These are phyloP conservation scores for Rubroboletus satanas DNA, from an alignment of 768 basidiomycete genomes.

Conservation along the genomic window DNA sequence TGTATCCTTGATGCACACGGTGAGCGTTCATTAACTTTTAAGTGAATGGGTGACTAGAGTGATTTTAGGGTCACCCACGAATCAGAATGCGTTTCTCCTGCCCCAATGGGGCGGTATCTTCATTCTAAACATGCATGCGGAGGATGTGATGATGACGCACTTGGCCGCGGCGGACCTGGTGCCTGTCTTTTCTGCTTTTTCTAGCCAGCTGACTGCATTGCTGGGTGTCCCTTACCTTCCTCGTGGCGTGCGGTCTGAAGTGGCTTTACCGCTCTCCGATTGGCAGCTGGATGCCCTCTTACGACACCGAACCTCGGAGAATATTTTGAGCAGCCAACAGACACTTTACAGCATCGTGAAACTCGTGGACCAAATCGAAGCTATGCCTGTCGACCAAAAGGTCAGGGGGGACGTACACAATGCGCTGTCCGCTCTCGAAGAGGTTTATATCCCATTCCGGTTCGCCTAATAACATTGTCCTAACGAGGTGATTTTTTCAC, in stretches of 20 bases:
- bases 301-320: slow-evolving; percentile 67
- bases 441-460: slow-evolving; percentile 43
- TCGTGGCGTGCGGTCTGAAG: slow-evolving; percentile 35
- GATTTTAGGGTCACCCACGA: slow-evolving; percentile 42
- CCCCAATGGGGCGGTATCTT: slow-evolving; percentile 94
- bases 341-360: slow-evolving; percentile 80
- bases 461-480: not conserved
- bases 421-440: slow-evolving; percentile 68
- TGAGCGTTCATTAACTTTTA: slow-evolving; percentile 21
- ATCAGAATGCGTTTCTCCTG: slow-evolving; percentile 72
- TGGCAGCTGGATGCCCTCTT: slow-evolving; percentile 85
- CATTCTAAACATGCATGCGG: slow-evolving; percentile 57
- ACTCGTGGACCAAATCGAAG: slow-evolving; percentile 78
- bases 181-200: slow-evolving; percentile 59
- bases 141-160: slow-evolving; percentile 22
- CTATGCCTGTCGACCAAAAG: slow-evolving; percentile 85
- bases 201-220: slow-evolving; percentile 69
- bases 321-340: slow-evolving; percentile 60
- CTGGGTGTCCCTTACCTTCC: slow-evolving; percentile 74
- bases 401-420: slow-evolving; percentile 70
- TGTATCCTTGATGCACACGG: slow-evolving; percentile 56
- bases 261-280: slow-evolving; percentile 40
- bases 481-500: slow-evolving; percentile 9
- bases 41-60: slow-evolving; percentile 9
- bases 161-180: slow-evolving; percentile 43